Evolutionary conservation across 2,329 filamentous ascomycete species (phyloP).

Genomic region (Fusarium verticillioides): DNA sequence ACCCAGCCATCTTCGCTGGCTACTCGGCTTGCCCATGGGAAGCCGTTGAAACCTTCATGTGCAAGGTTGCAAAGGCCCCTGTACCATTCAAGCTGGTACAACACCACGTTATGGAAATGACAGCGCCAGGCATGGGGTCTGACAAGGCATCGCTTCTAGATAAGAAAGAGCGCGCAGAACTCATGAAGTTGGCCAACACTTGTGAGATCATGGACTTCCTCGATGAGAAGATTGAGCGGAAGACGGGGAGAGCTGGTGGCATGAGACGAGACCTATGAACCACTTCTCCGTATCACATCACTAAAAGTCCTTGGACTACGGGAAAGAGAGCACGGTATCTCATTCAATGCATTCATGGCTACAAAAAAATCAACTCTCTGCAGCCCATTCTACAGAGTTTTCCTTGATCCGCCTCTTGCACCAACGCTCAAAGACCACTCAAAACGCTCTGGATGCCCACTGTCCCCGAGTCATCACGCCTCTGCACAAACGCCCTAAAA

Average conservation of each 20-base stretch:
- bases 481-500: slow-evolving; percentile 85
- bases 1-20: slow-evolving; percentile 73
- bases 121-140: slow-evolving; percentile 64
- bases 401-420: slow-evolving; percentile 15
- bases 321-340: slow-evolving; percentile 40
- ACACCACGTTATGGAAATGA: slow-evolving; percentile 77
- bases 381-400: slow-evolving; percentile 13
- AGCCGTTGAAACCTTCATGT: slow-evolving; percentile 72
- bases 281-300: neutral
- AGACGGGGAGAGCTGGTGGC: slow-evolving; percentile 47
- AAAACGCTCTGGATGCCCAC: slow-evolving; percentile 86
- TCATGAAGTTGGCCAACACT: slow-evolving; percentile 64
- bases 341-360: slow-evolving; percentile 33
- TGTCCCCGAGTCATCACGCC: slow-evolving; percentile 83
- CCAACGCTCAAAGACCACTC: slow-evolving; percentile 61
- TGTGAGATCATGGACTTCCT: slow-evolving; percentile 70
- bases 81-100: slow-evolving; percentile 71
- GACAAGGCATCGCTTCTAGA: slow-evolving; percentile 64
- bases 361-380: slow-evolving; percentile 18
- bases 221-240: slow-evolving; percentile 59
- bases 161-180: slow-evolving; percentile 64
- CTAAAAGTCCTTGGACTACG: neutral
- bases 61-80: slow-evolving; percentile 65
- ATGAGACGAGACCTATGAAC: slow-evolving; percentile 50
- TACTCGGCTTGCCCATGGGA: slow-evolving; percentile 68